Evolutionary conservation across 805 yeast species (phyloP).

Genomic region (Grigorovia yakushimaensis): DNA sequence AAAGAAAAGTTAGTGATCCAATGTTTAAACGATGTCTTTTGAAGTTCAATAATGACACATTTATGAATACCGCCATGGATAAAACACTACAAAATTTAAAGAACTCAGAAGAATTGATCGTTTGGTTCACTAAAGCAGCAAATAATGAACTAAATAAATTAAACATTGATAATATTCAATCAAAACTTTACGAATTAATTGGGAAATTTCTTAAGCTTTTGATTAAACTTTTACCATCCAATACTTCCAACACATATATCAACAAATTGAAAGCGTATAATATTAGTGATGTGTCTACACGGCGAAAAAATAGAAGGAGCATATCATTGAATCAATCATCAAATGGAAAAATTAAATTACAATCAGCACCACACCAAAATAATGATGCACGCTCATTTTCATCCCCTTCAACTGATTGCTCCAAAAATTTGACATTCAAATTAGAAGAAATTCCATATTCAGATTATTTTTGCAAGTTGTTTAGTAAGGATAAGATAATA

Average conservation of each 20-base stretch:
- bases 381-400: background rate
- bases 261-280: constrained; percentile 37
- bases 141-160: constrained; percentile 42
- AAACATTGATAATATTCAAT: constrained; percentile 17
- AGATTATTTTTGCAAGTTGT: constrained; percentile 38
- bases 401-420: background rate
- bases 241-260: constrained; percentile 14
- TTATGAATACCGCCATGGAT: constrained; percentile 33
- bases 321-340: background rate
- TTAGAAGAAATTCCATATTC: constrained; percentile 47
- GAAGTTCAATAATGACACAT: constrained; percentile 51
- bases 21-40: constrained; percentile 48
- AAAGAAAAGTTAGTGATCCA: constrained; percentile 29
- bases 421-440: constrained; percentile 39
- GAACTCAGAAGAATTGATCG: constrained; percentile 38
- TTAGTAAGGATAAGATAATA: constrained; percentile 37
- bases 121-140: constrained; percentile 44
- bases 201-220: constrained; percentile 18
- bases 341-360: background rate
- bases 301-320: constrained; percentile 1
- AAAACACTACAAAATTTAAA: constrained; percentile 25
- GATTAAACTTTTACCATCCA: constrained; percentile 10
- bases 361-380: too few species aligned
- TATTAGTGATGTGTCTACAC: constrained; percentile 8
- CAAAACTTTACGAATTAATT: constrained; percentile 18